Base-by-base conservation (phyloP, 768 basidiomycete genomes). In the Leccinellum luteum region DNA sequence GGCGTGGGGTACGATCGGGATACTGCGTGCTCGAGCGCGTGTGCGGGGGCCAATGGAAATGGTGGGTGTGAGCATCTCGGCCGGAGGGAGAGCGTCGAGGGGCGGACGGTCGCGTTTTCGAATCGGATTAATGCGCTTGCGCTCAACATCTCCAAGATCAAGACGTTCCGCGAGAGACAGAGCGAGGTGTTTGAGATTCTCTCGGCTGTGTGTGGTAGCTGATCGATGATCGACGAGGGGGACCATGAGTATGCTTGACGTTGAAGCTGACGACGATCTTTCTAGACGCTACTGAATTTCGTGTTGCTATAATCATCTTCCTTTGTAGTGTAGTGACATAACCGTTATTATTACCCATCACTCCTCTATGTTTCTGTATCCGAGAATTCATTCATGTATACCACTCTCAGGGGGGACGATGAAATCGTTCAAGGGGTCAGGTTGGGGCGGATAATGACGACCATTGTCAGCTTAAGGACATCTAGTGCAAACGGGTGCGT, bases 41-140 rank as follows among this genome's bases (percentile, higher is more conserved):
- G 31, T 6, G 4, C 48, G 57, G 35, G 54, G 8, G 21, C 41
- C 13, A 23, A 49, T 7, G 19, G 41, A 1, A n/a, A 19, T 43
- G 19, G 41, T 5, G 41, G 41, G 19, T 55, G 56, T 35, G 70
- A 66, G 47, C 70, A 70, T 57, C 73, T 72, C 51, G 64, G 61
- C 15, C 66, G 72, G 56, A 74, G 74, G 59, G 69, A 78, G 66
- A 89, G 85, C 58, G 73, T 83, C 0, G 81, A 87, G 57, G 89
- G 87, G 3, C 73, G 81, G 12, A 84, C 86, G 8, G 83, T 90
- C 55, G 76, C 82, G 45, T 87, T 94, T 68, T 81, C 87, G 27
- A 94, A 93, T 68, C 71, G 88, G 56, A 82, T 94, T 51, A 93
- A 92, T 69, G 81, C 79, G 21, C 77, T 94, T 13, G 86, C 87